Evolutionary conservation across 1,284 basidiomycete species (phyloP).

Genomic region (Sphaerobolus stellatus): DNA sequence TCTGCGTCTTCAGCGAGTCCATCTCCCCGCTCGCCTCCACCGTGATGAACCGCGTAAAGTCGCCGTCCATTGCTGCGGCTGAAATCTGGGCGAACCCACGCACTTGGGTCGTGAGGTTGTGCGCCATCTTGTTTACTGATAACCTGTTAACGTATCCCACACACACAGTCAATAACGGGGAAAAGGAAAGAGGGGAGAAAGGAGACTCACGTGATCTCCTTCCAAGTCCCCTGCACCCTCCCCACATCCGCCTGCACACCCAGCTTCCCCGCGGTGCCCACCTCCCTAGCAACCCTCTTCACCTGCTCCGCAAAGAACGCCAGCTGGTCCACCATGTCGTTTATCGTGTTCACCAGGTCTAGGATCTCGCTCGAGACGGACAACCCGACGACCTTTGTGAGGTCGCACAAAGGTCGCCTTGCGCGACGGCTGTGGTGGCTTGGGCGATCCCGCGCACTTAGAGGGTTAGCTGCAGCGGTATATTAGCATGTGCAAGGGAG

Average conservation of each 20-base stretch:
- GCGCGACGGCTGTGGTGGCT: conserved; percentile 92
- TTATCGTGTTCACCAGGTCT: conserved; percentile 91
- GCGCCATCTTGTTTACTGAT: conserved; percentile 95
- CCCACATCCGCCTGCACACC: conserved; percentile 98
- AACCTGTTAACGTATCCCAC: conserved; percentile 44
- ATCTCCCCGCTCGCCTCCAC: conserved; percentile 98
- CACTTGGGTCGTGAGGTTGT: conserved; percentile 97
- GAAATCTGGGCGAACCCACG: conserved; percentile 99
- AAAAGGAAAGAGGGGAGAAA: conserved; percentile 27
- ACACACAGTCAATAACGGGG: conserved; percentile 1
- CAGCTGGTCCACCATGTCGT: conserved; percentile 95
- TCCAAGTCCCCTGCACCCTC: conserved; percentile 97
- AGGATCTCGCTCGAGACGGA: conserved; percentile 95
- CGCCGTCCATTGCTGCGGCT: conserved; percentile 97
- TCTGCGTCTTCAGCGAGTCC: conserved; percentile 99
- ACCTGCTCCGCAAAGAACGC: conserved; percentile 94
- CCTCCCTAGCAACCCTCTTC: conserved; percentile 92
- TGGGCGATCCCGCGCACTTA: conserved; percentile 96
- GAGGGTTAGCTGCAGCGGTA: conserved; percentile 67
- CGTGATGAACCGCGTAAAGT: conserved; percentile 98
- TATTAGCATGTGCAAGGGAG: too few species aligned
- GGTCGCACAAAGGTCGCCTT: too few species aligned
- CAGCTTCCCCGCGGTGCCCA: conserved; percentile 94
- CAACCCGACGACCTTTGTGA: conserved; percentile 92
- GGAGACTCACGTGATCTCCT: conserved; percentile 95